These are phyloP conservation scores for Chenopodium suecicum DNA, from an alignment of 148 eudicot species.

Conservation along the genomic window DNA sequence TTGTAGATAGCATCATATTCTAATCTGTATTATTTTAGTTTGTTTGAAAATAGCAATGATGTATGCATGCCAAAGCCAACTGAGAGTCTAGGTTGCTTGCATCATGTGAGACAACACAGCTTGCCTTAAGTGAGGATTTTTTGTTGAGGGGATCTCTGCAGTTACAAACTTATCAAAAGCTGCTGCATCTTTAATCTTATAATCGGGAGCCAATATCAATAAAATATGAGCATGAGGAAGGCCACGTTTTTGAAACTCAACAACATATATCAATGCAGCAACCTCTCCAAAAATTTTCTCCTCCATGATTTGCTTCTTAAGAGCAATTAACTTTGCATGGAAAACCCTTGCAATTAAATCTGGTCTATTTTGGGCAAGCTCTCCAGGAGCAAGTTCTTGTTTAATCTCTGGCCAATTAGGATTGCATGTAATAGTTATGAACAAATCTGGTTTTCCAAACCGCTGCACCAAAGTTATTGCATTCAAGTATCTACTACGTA, in stretches of 20 bases:
- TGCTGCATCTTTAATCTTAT: too few species aligned
- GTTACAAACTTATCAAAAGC: too few species aligned
- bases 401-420: not conserved
- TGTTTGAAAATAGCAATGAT: not conserved
- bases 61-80: not conserved
- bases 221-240: too few species aligned
- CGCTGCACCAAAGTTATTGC: constrained; percentile 4
- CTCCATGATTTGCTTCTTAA: not conserved
- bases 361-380: not conserved
- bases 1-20: not conserved
- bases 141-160: too few species aligned
- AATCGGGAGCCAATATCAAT: too few species aligned
- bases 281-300: not conserved
- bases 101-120: not conserved
- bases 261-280: not conserved
- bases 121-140: too few species aligned
- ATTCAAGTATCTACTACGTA: not conserved
- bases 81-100: not conserved
- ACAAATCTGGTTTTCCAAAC: constrained; percentile 12
- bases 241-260: not conserved
- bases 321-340: not conserved
- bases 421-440: constrained; percentile 18
- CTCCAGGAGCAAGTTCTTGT: not conserved
- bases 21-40: not conserved
- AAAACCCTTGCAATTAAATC: not conserved